These are phyloP conservation scores for Prunus mongolica DNA, from an alignment of 306 rosid species.

Conservation along the genomic window DNA sequence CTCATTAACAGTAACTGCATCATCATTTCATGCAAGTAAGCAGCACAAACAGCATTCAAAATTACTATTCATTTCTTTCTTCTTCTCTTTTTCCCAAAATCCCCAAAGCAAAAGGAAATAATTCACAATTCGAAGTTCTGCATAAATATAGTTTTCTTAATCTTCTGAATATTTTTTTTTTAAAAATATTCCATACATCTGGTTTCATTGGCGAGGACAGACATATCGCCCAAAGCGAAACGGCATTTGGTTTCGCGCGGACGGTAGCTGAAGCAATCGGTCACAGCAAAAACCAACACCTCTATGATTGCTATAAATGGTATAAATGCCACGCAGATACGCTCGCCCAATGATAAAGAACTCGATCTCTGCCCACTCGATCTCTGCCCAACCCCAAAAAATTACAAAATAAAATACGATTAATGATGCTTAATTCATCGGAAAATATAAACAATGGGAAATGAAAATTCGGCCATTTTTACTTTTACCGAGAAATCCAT, in stretches of 20 bases:
- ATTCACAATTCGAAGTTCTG: not conserved
- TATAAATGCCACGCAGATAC: conserved; percentile 45
- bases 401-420: too few species aligned
- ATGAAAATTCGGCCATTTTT: not conserved
- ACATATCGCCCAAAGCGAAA: conserved; percentile 19
- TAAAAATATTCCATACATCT: conserved; percentile 38
- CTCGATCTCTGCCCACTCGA: conserved; percentile 46
- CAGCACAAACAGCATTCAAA: not conserved
- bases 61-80: not conserved
- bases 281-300: conserved; percentile 36
- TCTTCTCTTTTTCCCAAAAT: not conserved
- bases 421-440: not conserved
- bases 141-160: too few species aligned
- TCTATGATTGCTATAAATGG: conserved; percentile 44
- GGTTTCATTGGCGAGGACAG: conserved; percentile 51
- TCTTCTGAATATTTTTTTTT: not conserved
- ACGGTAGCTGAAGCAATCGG: conserved; percentile 39
- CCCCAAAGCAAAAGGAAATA: not conserved
- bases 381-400: conserved; percentile 28
- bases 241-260: conserved; percentile 16
- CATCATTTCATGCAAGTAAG: conserved; percentile 1
- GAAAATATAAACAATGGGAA: not conserved
- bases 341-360: conserved; percentile 40
- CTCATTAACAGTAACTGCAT: conserved; percentile 64
- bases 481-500: conserved; percentile 29